Evolutionary conservation across 257 asterid species (phyloP).

Genomic region (Solanum sitiens): DNA sequence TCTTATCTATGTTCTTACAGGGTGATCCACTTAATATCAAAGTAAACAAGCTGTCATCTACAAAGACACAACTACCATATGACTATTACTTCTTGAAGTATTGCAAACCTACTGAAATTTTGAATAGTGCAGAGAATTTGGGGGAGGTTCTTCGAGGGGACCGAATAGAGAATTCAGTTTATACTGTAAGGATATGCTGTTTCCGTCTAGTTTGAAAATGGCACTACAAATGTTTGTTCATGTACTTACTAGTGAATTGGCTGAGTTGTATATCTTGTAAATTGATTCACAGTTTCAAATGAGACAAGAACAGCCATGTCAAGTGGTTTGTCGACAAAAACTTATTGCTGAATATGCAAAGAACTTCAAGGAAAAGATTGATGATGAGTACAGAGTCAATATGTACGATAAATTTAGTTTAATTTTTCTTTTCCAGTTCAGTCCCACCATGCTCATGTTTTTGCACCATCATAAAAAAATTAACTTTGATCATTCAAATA

Average conservation of each 20-base stretch:
- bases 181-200: conserved; percentile 34
- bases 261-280: neutral
- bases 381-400: conserved; percentile 72
- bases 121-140: conserved; percentile 64
- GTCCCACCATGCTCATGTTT: neutral
- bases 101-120: conserved; percentile 61
- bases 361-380: conserved; percentile 79
- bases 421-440: neutral
- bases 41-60: conserved; percentile 88
- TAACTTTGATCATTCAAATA: neutral
- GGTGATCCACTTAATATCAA: conserved; percentile 70
- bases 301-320: conserved; percentile 69
- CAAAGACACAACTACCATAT: conserved; percentile 90
- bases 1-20: conserved; percentile 23
- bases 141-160: conserved; percentile 97
- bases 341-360: conserved; percentile 64
- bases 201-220: neutral
- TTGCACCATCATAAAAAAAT: neutral
- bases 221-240: neutral
- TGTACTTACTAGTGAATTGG: neutral
- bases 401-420: conserved; percentile 34
- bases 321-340: conserved; percentile 51
- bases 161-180: conserved; percentile 78
- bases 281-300: conserved; percentile 43
- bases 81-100: conserved; percentile 72